phyloP scores from a whole-genome alignment of 108 stramenopile genomes.

The Mayamaea pseudoterrestris region DNA sequence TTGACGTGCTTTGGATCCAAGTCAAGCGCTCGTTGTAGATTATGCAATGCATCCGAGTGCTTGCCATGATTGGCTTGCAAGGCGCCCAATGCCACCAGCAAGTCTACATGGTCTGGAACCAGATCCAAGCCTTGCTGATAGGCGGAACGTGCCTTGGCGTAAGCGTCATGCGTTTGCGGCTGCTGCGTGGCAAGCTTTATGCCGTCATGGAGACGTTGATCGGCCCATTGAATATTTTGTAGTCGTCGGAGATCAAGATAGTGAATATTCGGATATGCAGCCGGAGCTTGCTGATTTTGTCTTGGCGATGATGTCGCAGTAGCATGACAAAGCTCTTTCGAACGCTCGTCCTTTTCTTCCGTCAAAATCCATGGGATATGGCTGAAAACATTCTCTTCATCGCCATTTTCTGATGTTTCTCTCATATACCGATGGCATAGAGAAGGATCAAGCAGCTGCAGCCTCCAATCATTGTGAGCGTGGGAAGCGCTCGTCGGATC shows the following conservation, averaged over 20 bases:
- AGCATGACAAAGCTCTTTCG: too few relatives aligned
- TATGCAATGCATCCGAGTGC: neutral
- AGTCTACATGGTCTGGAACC: slow-evolving; percentile 2
- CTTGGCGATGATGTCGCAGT: too few relatives aligned
- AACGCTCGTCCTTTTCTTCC: too few relatives aligned
- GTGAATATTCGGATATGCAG: slow-evolving; percentile 1
- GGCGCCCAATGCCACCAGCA: slow-evolving; percentile 11
- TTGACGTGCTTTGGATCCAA: neutral
- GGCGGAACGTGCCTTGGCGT: slow-evolving; percentile 1
- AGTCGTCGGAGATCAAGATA: slow-evolving; percentile 8
- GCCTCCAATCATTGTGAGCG: too few relatives aligned
- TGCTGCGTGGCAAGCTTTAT: slow-evolving; percentile 4
- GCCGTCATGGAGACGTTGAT: slow-evolving; percentile 1
- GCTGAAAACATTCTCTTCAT: too few relatives aligned
- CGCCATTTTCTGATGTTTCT: too few relatives aligned
- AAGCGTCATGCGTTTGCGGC: too few relatives aligned
- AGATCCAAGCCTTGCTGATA: slow-evolving; percentile 11
- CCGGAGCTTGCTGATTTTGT: neutral
- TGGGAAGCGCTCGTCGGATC: too few relatives aligned
- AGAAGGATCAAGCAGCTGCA: too few relatives aligned
- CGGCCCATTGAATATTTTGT: slow-evolving; percentile 7
- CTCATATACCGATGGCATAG: too few relatives aligned
- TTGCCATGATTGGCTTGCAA: slow-evolving; percentile 10
- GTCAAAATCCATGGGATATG: too few relatives aligned
- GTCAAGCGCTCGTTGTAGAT: slow-evolving; percentile 3